Percentiles rank a stretch among this genome's conserved stretches.
These are phyloP conservation scores for Lentinula aciculospora DNA, from an alignment of 768 basidiomycete species.

Conservation along the genomic window DNA sequence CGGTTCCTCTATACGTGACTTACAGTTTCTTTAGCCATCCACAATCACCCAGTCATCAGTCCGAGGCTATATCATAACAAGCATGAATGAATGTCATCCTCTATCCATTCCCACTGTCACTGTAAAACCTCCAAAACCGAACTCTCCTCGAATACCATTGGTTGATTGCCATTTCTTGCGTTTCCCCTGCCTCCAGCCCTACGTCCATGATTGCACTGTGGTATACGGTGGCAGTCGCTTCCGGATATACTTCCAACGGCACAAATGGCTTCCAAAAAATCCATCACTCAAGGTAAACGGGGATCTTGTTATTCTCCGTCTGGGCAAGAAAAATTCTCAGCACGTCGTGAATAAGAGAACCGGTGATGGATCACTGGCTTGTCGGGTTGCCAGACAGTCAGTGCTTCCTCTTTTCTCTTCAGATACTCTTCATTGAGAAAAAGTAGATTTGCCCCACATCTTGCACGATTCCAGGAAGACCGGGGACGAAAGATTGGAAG, in stretches of 20 bases:
- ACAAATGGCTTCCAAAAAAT: neutral
- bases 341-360: neutral
- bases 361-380: too few relatives aligned
- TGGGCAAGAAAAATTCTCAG: neutral
- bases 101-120: neutral
- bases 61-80: neutral
- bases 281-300: neutral
- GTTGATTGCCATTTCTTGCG: neutral
- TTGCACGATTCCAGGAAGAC: neutral
- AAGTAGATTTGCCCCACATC: neutral
- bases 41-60: neutral
- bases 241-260: neutral
- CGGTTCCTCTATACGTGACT: too few relatives aligned
- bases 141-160: neutral
- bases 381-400: too few relatives aligned
- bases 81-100: neutral
- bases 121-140: neutral
- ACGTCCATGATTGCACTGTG: neutral
- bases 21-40: neutral
- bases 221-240: neutral
- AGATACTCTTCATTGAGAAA: too few relatives aligned
- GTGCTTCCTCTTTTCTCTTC: too few relatives aligned
- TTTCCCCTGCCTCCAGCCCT: neutral
- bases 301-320: neutral
- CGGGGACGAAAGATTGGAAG: too few relatives aligned